A percentile compares a stretch with the other conserved stretches of the same genome.
phyloP scores from a whole-genome alignment of 2,329 filamentous ascomycete species.

The Fusarium albidum region DNA sequence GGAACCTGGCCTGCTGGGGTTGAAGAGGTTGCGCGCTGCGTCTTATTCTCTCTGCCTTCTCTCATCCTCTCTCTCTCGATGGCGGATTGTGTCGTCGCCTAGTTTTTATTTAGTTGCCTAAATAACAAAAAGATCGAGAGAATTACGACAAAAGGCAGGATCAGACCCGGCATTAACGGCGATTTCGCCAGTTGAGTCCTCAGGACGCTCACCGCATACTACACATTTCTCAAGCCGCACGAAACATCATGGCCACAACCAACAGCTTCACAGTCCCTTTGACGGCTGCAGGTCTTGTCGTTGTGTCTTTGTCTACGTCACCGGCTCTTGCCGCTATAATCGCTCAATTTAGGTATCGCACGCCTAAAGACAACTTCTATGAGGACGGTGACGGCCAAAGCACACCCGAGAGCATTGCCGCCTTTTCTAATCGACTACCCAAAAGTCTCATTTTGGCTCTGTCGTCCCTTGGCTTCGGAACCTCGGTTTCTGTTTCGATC shows the following conservation, averaged over 20 bases:
- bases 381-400: conserved; percentile 75
- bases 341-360: conserved; percentile 46
- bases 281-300: conserved; percentile 45
- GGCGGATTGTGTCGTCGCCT: neutral
- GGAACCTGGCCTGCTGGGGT: conserved; percentile 15
- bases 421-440: conserved; percentile 68
- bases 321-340: conserved; percentile 48
- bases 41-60: neutral
- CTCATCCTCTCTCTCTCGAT: neutral
- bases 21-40: conserved; percentile 19
- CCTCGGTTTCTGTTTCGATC: conserved; percentile 65
- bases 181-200: conserved; percentile 10
- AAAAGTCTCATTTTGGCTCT: conserved; percentile 63
- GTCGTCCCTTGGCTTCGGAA: conserved; percentile 60
- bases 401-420: conserved; percentile 67
- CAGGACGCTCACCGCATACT: neutral
- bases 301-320: conserved; percentile 47
- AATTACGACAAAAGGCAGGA: neutral
- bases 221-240: neutral
- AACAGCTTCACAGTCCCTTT: conserved; percentile 36
- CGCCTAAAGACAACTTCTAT: conserved; percentile 61
- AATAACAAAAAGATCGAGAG: neutral
- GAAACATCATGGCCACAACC: conserved; percentile 24
- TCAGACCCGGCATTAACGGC: conserved; percentile 4
- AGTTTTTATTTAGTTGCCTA: neutral